These are phyloP conservation scores for Cyberlindnera maclurae DNA, from an alignment of 805 yeast genomes.

Conservation along the genomic window DNA sequence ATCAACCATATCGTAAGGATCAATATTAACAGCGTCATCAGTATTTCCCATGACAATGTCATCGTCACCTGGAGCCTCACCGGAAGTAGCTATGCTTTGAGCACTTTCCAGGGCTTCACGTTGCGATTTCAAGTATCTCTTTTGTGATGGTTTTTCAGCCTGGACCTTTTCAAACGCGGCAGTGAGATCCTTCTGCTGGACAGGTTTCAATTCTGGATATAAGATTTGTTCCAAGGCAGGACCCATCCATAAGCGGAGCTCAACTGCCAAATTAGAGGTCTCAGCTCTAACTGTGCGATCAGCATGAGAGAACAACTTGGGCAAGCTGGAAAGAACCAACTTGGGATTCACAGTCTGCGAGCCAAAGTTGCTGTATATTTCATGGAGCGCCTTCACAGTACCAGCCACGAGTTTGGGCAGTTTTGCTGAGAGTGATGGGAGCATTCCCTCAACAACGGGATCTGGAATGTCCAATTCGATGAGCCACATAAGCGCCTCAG, in stretches of 20 bases:
- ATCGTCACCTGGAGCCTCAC: constrained; percentile 12
- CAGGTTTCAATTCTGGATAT: constrained; percentile 74
- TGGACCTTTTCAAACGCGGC: constrained; percentile 54
- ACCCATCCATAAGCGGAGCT: constrained; percentile 71
- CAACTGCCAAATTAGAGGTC: constrained; percentile 61
- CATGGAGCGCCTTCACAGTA: constrained; percentile 46
- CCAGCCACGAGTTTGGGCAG: constrained; percentile 78
- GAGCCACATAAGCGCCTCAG: constrained; percentile 53
- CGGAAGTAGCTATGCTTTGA: constrained; percentile 10
- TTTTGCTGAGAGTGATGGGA: constrained; percentile 54
- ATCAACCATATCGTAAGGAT: constrained; percentile 65
- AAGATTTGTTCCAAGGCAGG: constrained; percentile 45
- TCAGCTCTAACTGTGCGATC: constrained; percentile 82
- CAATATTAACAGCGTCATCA: constrained; percentile 30
- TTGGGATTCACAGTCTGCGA: constrained; percentile 53
- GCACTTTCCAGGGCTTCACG: constrained; percentile 32
- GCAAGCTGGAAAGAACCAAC: constrained; percentile 47
- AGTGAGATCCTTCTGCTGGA: constrained; percentile 80
- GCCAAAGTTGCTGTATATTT: constrained; percentile 50
- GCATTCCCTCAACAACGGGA: constrained; percentile 56
- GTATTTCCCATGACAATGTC: constrained; percentile 23
- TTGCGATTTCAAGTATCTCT: constrained; percentile 48
- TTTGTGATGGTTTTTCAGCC: constrained; percentile 40
- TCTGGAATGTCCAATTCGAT: constrained; percentile 64
- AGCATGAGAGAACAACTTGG: constrained; percentile 74